Evolutionary conservation across 768 basidiomycete species (phyloP).

Genomic region (Leucosporidium yakuticum): DNA sequence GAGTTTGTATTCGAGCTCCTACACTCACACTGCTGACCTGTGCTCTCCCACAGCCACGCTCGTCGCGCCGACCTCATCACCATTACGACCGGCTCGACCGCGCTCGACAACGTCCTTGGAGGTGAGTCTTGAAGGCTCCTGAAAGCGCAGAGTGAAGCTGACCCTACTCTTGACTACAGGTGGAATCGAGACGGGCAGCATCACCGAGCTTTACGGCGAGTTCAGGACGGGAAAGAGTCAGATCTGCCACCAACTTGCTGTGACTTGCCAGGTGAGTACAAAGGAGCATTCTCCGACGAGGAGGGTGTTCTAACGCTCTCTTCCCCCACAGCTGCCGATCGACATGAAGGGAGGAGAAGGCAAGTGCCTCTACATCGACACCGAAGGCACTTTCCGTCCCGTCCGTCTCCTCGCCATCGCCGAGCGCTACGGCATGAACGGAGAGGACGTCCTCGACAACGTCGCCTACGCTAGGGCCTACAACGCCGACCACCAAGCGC

Average conservation of each 20-base stretch:
- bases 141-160: neutral
- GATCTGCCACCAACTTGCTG: slow-evolving; percentile 93
- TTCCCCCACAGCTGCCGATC: slow-evolving; percentile 59
- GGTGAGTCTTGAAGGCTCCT: slow-evolving; percentile 51
- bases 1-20: neutral
- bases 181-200: slow-evolving; percentile 95
- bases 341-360: slow-evolving; percentile 99
- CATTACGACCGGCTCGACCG: slow-evolving; percentile 94
- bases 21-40: neutral
- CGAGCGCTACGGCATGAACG: slow-evolving; percentile 91
- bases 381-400: slow-evolving; percentile 97
- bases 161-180: slow-evolving; percentile 48
- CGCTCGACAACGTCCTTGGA: slow-evolving; percentile 88
- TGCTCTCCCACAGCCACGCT: slow-evolving; percentile 56
- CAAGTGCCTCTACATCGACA: slow-evolving; percentile 98
- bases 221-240: slow-evolving; percentile 98
- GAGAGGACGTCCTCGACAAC: slow-evolving; percentile 96
- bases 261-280: slow-evolving; percentile 71
- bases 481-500: slow-evolving; percentile 94
- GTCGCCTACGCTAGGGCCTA: slow-evolving; percentile 97
- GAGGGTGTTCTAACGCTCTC: neutral
- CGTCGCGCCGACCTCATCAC: slow-evolving; percentile 89
- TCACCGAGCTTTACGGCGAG: slow-evolving; percentile 97
- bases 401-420: slow-evolving; percentile 89
- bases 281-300: neutral